Evolutionary conservation across 805 yeast species (phyloP), one percentile per base, ranked within the genome.

Genomic region (Starmerella lactis-condensi): DNA sequence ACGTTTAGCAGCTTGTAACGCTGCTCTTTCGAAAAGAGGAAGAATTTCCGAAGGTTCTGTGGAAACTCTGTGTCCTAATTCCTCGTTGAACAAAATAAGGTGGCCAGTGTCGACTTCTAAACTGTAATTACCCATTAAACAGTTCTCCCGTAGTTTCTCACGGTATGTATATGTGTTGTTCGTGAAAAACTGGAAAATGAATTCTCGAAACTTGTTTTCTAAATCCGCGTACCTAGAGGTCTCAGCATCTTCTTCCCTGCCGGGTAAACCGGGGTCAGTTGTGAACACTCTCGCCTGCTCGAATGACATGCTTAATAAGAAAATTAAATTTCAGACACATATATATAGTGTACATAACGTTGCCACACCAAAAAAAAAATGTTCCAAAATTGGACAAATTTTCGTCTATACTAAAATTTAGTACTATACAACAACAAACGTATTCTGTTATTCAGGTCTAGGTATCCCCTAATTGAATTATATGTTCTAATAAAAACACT

Each of bases 1-100:
- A 43, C 78, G 59, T 48, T 73, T 73, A 6, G 95, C 95, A 24
- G 81, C 85, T 35, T 77, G 50, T 18, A 46, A 44, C 5, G 55
- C 59, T 4, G 61, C 61, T 28, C 54, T 65, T 52, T 83, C 94
- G 45, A 83, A 81, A 24, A 81, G 52, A 3, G 93, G 92, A 21
- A 83, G 69, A 64, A 78, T 70, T 30, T 78, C 93, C 2, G 75
- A 62, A 3, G 99, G 96, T 47, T 77, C 83, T 45, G 82, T 93
- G 35, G 72, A 56, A 39, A 89, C 61, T 41, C 70, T 69, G 52
- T 82, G 85, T 50, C 81, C 83, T 32, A 89, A 61, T 43, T 78
- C 92, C 48, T 81, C 96, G 47, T 81, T 78, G 58, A 70, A 89
- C 6, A 81, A 73, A 34, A 85, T 75, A 35, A 89, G 58, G 49